phyloP scores from a whole-genome alignment of 768 basidiomycete species.

The Kwoniella sp. region DNA sequence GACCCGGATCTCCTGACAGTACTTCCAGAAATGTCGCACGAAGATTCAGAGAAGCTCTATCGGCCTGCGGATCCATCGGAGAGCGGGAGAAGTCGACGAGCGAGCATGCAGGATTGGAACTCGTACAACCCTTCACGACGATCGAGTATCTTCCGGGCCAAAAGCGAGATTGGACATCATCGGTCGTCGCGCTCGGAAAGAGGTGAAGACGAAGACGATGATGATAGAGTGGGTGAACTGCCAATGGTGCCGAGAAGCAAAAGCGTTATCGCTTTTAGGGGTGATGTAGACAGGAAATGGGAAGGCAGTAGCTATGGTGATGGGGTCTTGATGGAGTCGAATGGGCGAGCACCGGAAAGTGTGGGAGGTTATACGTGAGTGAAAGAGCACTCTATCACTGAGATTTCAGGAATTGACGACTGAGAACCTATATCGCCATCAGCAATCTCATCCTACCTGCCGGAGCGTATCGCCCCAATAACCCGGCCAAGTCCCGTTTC shows the following conservation, averaged over 20 bases:
- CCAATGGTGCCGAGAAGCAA: constrained; percentile 28
- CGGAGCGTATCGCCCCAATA: constrained; percentile 59
- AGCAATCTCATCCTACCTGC: constrained; percentile 61
- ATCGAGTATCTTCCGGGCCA: constrained; percentile 29
- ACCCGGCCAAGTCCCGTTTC: constrained; percentile 56
- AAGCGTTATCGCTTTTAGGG: constrained; percentile 40
- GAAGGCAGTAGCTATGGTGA: constrained; percentile 49
- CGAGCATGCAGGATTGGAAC: constrained; percentile 12
- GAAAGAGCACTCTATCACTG: not conserved
- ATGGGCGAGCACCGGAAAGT: constrained; percentile 43
- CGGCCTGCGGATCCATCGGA: constrained; percentile 22
- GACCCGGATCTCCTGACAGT: constrained; percentile 50
- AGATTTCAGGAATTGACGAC: not conserved
- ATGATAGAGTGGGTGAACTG: constrained; percentile 19
- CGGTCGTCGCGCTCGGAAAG: not conserved
- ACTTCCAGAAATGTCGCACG: constrained; percentile 47
- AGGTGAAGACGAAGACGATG: constrained; percentile 21
- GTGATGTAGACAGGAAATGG: constrained; percentile 25
- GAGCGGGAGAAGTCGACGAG: constrained; percentile 22
- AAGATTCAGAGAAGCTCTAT: constrained; percentile 34
- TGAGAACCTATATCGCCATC: not conserved
- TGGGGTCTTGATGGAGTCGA: constrained; percentile 49
- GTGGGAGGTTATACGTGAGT: constrained; percentile 51
- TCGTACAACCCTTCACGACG: constrained; percentile 18
- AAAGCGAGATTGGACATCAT: constrained; percentile 11